Conservation (phyloP, 2,329 filamentous ascomycete species). For the Epicoccum sorghinum region DNA sequence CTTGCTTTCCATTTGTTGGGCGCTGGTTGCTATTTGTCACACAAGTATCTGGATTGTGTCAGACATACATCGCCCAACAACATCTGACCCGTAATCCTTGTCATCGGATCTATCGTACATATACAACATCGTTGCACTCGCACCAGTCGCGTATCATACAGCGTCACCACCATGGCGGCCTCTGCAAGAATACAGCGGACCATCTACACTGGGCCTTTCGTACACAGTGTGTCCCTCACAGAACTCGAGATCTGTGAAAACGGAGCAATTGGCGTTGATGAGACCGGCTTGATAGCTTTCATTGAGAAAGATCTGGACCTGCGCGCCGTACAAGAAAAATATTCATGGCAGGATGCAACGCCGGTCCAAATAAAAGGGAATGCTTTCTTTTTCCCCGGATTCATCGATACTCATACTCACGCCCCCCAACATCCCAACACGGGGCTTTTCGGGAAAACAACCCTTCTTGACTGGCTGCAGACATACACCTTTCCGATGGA, state of each 20-base stretch:
- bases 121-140: neutral
- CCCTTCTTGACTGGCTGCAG: conserved; percentile 90
- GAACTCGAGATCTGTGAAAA: conserved; percentile 57
- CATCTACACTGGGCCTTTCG: conserved; percentile 67
- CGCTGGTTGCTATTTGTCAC: conserved; percentile 1
- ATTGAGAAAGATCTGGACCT: conserved; percentile 47
- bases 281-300: conserved; percentile 58
- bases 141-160: neutral
- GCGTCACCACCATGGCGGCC: conserved; percentile 34
- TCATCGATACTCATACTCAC: conserved; percentile 94
- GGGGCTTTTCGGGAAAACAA: conserved; percentile 91
- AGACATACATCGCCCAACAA: neutral
- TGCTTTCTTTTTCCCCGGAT: conserved; percentile 84
- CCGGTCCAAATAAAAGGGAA: conserved; percentile 50
- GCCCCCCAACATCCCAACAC: conserved; percentile 93
- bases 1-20: neutral
- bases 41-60: conserved; percentile 1
- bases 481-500: conserved; percentile 96
- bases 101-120: neutral
- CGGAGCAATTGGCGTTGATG: conserved; percentile 59
- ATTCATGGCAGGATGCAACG: conserved; percentile 50
- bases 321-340: conserved; percentile 31
- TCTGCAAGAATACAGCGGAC: conserved; percentile 38
- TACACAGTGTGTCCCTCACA: conserved; percentile 59
- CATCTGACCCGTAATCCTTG: conserved; percentile 2